Evolutionary conservation across 768 basidiomycete genomes (phyloP), one percentile per base, ranked within the genome.

Genomic region (Trametes gibbosa): DNA sequence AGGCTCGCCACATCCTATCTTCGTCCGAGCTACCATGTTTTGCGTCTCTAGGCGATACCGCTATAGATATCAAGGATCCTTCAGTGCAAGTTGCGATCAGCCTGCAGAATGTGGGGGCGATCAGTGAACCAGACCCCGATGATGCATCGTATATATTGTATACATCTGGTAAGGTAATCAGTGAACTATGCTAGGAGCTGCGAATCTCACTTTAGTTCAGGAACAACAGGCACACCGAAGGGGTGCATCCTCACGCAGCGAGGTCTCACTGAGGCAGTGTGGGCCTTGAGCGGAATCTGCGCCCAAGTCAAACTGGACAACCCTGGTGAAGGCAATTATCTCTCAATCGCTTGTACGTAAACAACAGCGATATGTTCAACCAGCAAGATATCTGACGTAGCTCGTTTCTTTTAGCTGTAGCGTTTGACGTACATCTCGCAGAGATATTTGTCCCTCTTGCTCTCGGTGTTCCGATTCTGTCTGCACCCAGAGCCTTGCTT

Each of bases 221-320:
- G 80, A 3, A 82, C 80, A 3, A 81, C 80, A 4, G 80, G 80
- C 37, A 79, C 75, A 43, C 80, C 80, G 2, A 82, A 82, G 65
- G 80, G 80, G 21, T 82, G 80, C 63, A 65, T 82, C 13, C 62
- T 80, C 27, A 72, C 74, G 12, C 74, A 76, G 27, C 58, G 61
- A 0, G 74, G 75, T 14, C 65, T 76, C n/a, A 61, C 61, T 16
- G 70, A 70, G 58, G 75, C 73, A 6, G 67, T 73, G 27, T 50
- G 68, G 46, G 66, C 70, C 35, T 47, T 77, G 25, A 64, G 69
- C 53, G 65, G 56, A 16, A 64, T 73, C 32, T 10, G 66, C 25
- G 63, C 68, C 8, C 32, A 59, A 5, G 67, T 68, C 17, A 57
- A 53, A n/a, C 65, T 70, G 63, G 50, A 64, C 17, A 52, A 68